These are phyloP conservation scores for Penicillium crystallinum DNA, from an alignment of 495 filamentous ascomycete genomes.

Conservation along the genomic window DNA sequence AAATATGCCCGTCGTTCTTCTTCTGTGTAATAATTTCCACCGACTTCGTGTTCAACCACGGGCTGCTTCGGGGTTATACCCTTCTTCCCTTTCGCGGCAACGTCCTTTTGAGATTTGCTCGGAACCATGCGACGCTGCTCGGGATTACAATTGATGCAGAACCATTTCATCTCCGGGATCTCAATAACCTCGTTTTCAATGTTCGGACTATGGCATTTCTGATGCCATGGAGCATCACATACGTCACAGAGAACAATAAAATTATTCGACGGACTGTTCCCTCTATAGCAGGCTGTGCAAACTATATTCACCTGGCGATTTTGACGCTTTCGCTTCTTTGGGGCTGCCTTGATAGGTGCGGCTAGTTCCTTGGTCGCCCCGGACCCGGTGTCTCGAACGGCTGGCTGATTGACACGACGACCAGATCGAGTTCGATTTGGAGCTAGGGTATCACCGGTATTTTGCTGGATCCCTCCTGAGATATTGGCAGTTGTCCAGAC, in stretches of 20 bases:
- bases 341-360: neutral
- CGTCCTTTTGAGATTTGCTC: conserved; percentile 11
- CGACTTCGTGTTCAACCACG: conserved; percentile 11
- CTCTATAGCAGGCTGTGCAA: conserved; percentile 75
- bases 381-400: neutral
- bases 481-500: neutral
- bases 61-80: neutral
- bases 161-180: conserved; percentile 68
- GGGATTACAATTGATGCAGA: conserved; percentile 64
- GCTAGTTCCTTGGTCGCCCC: neutral
- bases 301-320: conserved; percentile 43
- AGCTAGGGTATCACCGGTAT: neutral
- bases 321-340: conserved; percentile 40
- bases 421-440: conserved; percentile 5
- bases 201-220: conserved; percentile 80
- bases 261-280: conserved; percentile 69
- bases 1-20: conserved; percentile 41
- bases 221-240: conserved; percentile 86
- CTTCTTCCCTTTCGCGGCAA: neutral
- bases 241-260: conserved; percentile 93
- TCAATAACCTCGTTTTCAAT: conserved; percentile 66
- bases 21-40: conserved; percentile 20
- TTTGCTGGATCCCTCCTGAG: neutral
- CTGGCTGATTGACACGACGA: neutral
- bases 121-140: conserved; percentile 24